Conservation (phyloP, 2,329 filamentous ascomycete genomes). For the Colletotrichum neosansevieriae region DNA sequence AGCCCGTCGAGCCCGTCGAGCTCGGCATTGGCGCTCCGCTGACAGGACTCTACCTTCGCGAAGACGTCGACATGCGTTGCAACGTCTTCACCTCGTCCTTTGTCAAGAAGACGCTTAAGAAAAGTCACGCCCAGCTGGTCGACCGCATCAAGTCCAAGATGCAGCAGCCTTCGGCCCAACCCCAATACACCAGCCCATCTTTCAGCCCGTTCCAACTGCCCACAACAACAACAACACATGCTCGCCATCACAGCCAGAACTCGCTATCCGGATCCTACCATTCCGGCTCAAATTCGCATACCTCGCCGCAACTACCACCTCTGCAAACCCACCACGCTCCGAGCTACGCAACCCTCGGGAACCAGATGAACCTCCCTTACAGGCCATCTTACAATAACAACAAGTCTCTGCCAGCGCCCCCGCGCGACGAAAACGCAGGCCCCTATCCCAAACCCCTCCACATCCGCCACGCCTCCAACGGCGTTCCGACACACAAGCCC, state of each 20-base stretch:
- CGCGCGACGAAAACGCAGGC: background rate
- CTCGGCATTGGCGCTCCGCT: slow-evolving; percentile 74
- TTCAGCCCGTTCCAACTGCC: background rate
- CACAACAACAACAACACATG: slow-evolving; percentile 1
- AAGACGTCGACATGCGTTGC: slow-evolving; percentile 87
- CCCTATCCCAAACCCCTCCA: slow-evolving; percentile 31
- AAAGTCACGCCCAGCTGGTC: slow-evolving; percentile 78
- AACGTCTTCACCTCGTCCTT: slow-evolving; percentile 81
- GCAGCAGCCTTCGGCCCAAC: slow-evolving; percentile 6
- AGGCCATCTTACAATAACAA: slow-evolving; percentile 23
- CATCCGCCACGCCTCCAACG: slow-evolving; percentile 20
- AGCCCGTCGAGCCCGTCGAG: slow-evolving; percentile 74
- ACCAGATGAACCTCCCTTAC: slow-evolving; percentile 22
- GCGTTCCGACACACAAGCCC: background rate
- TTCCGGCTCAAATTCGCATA: background rate
- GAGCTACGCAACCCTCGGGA: slow-evolving; percentile 7
- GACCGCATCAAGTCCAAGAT: slow-evolving; percentile 66
- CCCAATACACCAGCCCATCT: background rate
- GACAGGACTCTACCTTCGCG: slow-evolving; percentile 82
- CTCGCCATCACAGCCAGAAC: slow-evolving; percentile 25
- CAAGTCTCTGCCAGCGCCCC: background rate
- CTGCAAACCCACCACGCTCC: background rate
- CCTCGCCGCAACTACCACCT: background rate
- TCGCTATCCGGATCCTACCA: slow-evolving; percentile 2
- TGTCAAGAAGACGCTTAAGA: slow-evolving; percentile 85